A percentile compares a stretch with the other conserved stretches of the same genome.
phyloP scores from a whole-genome alignment of 768 basidiomycete genomes.

The Mrakia frigida region DNA sequence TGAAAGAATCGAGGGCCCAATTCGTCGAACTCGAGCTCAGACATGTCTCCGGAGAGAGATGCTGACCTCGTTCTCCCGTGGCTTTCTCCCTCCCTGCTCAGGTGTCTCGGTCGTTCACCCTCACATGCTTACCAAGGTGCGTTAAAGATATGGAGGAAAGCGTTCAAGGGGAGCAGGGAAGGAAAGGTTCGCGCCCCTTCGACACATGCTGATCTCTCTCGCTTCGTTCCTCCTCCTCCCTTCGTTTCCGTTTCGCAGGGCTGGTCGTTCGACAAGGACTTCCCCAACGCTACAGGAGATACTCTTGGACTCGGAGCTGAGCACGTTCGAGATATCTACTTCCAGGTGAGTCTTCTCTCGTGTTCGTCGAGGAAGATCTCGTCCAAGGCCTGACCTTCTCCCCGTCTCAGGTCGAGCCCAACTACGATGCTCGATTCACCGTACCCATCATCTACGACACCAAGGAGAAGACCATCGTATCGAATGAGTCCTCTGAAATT shows the following conservation, averaged over 20 bases:
- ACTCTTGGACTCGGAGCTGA: slow-evolving; percentile 53
- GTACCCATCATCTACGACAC: slow-evolving; percentile 85
- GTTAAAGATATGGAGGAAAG: too few relatives aligned
- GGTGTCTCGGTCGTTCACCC: slow-evolving; percentile 80
- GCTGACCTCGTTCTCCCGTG: slow-evolving; percentile 1
- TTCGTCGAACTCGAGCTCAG: too few relatives aligned
- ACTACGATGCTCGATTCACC: slow-evolving; percentile 55
- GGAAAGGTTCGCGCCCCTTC: too few relatives aligned
- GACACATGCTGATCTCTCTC: too few relatives aligned
- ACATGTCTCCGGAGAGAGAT: too few relatives aligned
- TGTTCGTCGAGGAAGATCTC: background rate
- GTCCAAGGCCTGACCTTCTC: background rate
- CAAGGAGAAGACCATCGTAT: slow-evolving; percentile 78
- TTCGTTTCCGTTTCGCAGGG: slow-evolving; percentile 53
- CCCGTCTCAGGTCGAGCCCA: slow-evolving; percentile 48
- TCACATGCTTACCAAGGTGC: slow-evolving; percentile 56
- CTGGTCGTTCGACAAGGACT: slow-evolving; percentile 72
- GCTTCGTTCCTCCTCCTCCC: too few relatives aligned
- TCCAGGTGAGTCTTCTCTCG: slow-evolving; percentile 49
- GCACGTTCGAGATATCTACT: slow-evolving; percentile 80
- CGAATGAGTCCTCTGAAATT: slow-evolving; percentile 86
- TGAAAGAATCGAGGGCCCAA: too few relatives aligned
- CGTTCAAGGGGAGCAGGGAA: too few relatives aligned
- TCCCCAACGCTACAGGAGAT: slow-evolving; percentile 68
- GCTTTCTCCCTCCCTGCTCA: slow-evolving; percentile 39